Percentiles rank a stretch among this genome's conserved stretches.
Conservation (phyloP, 345 rosid genomes). For the Limnanthes douglasii region DNA sequence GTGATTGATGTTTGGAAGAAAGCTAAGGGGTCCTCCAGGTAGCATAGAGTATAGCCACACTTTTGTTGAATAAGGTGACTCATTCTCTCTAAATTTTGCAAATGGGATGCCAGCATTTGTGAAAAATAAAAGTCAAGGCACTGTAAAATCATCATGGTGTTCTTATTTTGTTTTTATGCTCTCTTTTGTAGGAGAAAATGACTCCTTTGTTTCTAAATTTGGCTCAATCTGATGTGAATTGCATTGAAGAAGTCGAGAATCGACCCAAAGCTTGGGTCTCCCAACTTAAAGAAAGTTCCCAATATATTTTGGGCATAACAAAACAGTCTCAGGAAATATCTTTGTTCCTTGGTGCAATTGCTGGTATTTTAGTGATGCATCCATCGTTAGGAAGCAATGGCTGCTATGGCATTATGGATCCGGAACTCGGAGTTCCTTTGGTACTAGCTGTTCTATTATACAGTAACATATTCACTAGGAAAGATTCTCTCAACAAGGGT, state of each 20-base stretch:
- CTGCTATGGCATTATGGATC: constrained; percentile 42
- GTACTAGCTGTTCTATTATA: constrained; percentile 60
- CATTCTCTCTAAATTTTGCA: too few species aligned
- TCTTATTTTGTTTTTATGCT: constrained; percentile 12
- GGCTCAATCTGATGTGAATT: constrained; percentile 22
- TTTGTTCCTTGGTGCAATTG: constrained; percentile 42
- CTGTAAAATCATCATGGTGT: too few species aligned
- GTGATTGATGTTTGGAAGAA: too few species aligned
- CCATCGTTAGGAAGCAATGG: constrained; percentile 31
- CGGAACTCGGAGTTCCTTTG: constrained; percentile 63
- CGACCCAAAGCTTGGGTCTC: constrained; percentile 37
- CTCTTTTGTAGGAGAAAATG: constrained; percentile 29
- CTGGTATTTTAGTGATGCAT: constrained; percentile 61
- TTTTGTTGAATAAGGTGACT: too few species aligned
- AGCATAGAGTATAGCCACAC: too few species aligned
- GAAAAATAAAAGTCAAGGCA: too few species aligned
- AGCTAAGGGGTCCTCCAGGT: too few species aligned
- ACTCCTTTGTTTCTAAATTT: constrained; percentile 38
- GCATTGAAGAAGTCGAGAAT: constrained; percentile 17
- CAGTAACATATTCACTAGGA: constrained; percentile 51
- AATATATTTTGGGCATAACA: constrained; percentile 27
- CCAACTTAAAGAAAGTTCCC: constrained; percentile 45
- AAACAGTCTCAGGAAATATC: constrained; percentile 48
- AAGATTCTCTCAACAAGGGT: constrained; percentile 20
- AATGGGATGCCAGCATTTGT: too few species aligned